Conservation (phyloP, 1,139 yeast species). For the Eremothecium gossypii region DNA sequence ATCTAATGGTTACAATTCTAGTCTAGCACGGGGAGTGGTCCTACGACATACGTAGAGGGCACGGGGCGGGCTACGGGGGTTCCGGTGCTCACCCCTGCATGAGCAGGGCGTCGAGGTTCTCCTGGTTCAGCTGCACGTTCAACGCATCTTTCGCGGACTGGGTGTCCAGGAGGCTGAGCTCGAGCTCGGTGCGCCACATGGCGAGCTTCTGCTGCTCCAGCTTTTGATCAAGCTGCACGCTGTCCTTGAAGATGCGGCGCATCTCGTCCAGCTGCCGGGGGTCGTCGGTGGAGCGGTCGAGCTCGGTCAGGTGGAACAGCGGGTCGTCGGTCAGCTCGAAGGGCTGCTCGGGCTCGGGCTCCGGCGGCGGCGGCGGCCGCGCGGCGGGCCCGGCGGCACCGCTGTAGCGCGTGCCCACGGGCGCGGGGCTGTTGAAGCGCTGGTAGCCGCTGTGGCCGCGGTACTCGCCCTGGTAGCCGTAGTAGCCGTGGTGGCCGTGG, state of each 20-base stretch:
- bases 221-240: constrained; percentile 16
- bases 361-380: neutral
- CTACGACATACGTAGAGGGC: no score
- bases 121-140: constrained; percentile 18
- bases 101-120: constrained; percentile 14
- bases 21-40: no score
- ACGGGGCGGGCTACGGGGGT: neutral
- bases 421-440: neutral
- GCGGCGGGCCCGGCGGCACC: neutral
- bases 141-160: constrained; percentile 24
- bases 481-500: neutral
- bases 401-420: constrained; percentile 1
- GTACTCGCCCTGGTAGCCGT: constrained; percentile 1
- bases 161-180: constrained; percentile 17
- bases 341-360: constrained; percentile 6
- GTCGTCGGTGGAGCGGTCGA: constrained; percentile 14
- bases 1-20: no score
- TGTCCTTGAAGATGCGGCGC: constrained; percentile 12
- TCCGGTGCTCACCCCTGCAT: constrained; percentile 4
- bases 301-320: constrained; percentile 16
- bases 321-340: constrained; percentile 16
- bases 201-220: constrained; percentile 16
- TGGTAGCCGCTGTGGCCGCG: neutral
- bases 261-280: constrained; percentile 9
- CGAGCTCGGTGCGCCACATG: constrained; percentile 18